Base-by-base conservation (phyloP, 805 yeast species). In the Scheffersomyces stipitis region DNA sequence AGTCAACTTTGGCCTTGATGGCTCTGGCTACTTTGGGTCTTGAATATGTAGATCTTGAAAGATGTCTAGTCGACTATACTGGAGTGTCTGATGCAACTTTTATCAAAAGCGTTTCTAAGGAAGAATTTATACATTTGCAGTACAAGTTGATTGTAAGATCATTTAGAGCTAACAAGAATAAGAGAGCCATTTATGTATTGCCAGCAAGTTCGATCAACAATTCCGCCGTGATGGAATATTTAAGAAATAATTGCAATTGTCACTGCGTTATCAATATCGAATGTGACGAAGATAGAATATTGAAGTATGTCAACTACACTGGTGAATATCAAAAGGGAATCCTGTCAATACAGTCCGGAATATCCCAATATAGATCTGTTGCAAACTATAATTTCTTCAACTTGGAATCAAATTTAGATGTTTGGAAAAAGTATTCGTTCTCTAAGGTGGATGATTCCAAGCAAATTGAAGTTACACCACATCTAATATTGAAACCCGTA, bases 1-100 rank as follows among this genome's bases (percentile, higher is more conserved):
- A 45, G 31, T 45, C 51, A 13, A 49, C 49, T 4, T 36, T 49
- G 15, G 49, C 48, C 4, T 41, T 49, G 18, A 46, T 49, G 46
- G 48, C 51, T 9, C 40, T 40, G 42, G 45, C 48, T 7, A 41
- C 46, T 14, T 34, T 49, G 23, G 40, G 41, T 16, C 46, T 31
- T 34, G 22, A 37, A 9, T 44, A 41, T 29, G 30, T 46, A 14
- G 53, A 45, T 28, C 31, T 41, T n/a, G 46, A 49, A 24, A 37
- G 37, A 23, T 42, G 49, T 31, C 45, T 49, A 7, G 34, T 32
- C 17, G 38, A 38, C 6, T 22, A 33, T 26, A 41, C 45, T 10
- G 46, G 45, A 6, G 31, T 37, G 32, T 40, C 46, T 4, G 49
- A 44, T 18, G 40, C 41, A 7, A 26, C 27, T 13, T 42, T 32